A percentile compares a stretch with the other conserved stretches of the same genome.
Evolutionary conservation across 2,329 filamentous ascomycete genomes (phyloP).

Genomic region (Ceratocystis papillata): DNA sequence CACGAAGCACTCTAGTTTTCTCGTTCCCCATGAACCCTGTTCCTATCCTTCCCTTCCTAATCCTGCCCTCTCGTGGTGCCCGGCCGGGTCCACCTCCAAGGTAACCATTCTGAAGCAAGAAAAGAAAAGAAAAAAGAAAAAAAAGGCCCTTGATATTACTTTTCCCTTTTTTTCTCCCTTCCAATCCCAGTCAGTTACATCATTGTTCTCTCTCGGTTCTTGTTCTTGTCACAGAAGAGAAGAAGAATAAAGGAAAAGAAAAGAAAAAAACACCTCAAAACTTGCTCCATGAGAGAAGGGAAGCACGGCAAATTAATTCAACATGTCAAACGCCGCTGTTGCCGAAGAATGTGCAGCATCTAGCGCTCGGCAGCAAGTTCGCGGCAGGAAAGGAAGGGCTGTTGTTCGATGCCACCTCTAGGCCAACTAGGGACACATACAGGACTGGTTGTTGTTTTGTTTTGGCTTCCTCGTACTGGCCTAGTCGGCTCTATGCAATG

Average conservation of each 20-base stretch:
- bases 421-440: too few species aligned
- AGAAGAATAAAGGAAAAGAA: not conserved
- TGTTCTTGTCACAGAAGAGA: not conserved
- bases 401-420: too few species aligned
- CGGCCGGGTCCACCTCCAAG: not conserved
- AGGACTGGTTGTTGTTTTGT: too few species aligned
- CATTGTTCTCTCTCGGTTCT: not conserved
- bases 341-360: too few species aligned
- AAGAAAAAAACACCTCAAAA: too few species aligned
- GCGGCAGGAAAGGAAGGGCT: too few species aligned
- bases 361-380: too few species aligned
- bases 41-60: not conserved
- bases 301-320: too few species aligned
- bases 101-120: not conserved
- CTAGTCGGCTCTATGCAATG: too few species aligned
- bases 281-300: too few species aligned
- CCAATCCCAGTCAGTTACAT: not conserved
- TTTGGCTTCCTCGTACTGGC: too few species aligned
- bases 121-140: not conserved
- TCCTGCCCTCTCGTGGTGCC: conserved; percentile 1
- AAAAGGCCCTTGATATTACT: not conserved
- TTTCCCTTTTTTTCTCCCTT: not conserved
- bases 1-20: not conserved
- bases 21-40: not conserved
- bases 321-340: too few species aligned